phyloP scores from a whole-genome alignment of 352 stramenopile species.

The Globisporangium sylvaticum region DNA sequence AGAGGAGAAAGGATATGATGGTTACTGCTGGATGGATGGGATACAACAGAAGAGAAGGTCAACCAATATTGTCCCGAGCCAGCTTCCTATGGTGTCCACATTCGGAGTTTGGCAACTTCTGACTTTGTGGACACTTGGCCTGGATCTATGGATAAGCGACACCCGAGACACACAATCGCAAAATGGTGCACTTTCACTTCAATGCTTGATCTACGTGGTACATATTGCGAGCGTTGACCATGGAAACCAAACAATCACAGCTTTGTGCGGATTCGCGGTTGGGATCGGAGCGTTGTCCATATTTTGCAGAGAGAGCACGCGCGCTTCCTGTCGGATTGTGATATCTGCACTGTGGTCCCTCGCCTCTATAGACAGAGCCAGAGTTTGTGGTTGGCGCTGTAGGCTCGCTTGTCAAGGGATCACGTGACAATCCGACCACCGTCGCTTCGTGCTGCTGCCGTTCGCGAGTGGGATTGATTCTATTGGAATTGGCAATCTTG shows the following conservation, averaged over 20 bases:
- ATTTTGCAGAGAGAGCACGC: background rate
- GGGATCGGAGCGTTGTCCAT: background rate
- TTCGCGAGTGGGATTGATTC: background rate
- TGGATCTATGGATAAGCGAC: background rate
- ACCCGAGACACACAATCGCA: background rate
- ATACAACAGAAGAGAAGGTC: background rate
- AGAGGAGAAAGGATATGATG: background rate
- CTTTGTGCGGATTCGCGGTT: background rate
- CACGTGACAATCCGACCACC: background rate
- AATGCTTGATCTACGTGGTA: background rate
- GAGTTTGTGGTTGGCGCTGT: background rate
- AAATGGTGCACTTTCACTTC: background rate
- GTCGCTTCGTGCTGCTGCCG: background rate
- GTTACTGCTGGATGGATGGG: background rate
- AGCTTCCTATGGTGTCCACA: background rate
- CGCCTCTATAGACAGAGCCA: background rate
- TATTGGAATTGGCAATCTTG: background rate
- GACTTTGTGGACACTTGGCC: background rate
- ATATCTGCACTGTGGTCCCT: background rate
- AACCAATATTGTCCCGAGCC: background rate
- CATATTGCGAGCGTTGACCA: background rate
- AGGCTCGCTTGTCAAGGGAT: background rate
- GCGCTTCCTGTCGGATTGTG: background rate
- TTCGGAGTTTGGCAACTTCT: background rate
- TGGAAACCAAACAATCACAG: background rate